Base-by-base conservation (phyloP, 768 basidiomycete species). In the Phlegmacium glaucopus region DNA sequence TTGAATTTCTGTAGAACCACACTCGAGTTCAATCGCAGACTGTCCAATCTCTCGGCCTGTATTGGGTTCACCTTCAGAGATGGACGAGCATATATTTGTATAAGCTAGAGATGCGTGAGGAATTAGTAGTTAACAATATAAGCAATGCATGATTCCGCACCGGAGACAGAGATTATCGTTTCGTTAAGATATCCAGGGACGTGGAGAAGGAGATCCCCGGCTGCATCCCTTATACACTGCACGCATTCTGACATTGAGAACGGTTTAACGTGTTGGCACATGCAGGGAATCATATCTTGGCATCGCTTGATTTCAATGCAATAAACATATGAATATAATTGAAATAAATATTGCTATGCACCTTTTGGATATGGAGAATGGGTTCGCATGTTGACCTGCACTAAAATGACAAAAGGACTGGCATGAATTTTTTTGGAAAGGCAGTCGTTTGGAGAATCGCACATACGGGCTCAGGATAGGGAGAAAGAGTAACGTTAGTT, bases 401-500 rank as follows among this genome's bases (percentile, higher is more conserved):
- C 30, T 32, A 13, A 8, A 8, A 32, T 32, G 30, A 32, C 9
- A 32, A 32, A n/a, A n/a, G n/a, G n/a, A n/a, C n/a, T 32, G 13
- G 8, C 30, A 32, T 38, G 35, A 42, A 49, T 13, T n/a, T n/a
- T n/a, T n/a, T n/a, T n/a, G 48, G 48, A 29, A 17, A 36, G 12
- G 15, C 30, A 12, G 4, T 27, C 18, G 13, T 13, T 32, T 13
- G 13, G 30, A 32, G 30, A 13, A 32, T 13, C 9, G 13, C 30
- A 32, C 30, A 8, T 8, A 32, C 30, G 13, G 8, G 8, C 30
- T 32, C 30, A 8, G 30, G 30, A 13, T 32, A 32, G 8, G 30
- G 13, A 8, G 30, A 13, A 32, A 32, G 30, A 8, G 30, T 32
- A 32, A 32, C 30, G 13, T 32, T 32, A 8, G 30, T 32, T 13